Base-by-base conservation (phyloP, 345 rosid species). In the Brassica napus region DNA sequence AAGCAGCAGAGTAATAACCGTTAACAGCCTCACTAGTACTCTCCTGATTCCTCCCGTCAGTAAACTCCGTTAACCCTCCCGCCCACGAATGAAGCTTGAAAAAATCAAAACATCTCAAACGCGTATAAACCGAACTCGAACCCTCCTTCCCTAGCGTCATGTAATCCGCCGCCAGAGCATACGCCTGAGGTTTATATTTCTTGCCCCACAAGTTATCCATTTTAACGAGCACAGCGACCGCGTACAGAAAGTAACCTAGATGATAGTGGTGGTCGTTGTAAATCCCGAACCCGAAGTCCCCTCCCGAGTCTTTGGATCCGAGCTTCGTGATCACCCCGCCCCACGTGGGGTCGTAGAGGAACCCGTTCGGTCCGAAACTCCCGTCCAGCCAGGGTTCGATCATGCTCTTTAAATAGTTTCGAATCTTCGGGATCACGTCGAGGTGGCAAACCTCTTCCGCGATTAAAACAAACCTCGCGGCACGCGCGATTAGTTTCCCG, bases 41-140 rank as follows among this genome's bases (percentile, higher is more conserved):
- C 83, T 88, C 95, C 58, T 91, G 94, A 69, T 92, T 88, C 82
- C 98, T 71, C 31, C 98, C 97, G 65, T 94, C 97, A 0, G 88
- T 87, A 14, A 91, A 92, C 82, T 86, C 95, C 8, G 92, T 91
- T 74, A 94, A 78, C 44, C 98, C 97, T 34, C 95, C 92, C 10
- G 97, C 98, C 97, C 97, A 94, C 18, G 98, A 94, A 76, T 94
- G 98, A 71, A 94, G 77, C 72, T 91, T 94, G 55, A 87, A 94
- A 76, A 94, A 68, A 81, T 94, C 97, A 61, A 94, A 94, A 69
- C 94, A 89, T 68, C 97, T 85, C 85, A 92, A 47, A 26, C 97
- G 89, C 0, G 97, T 84, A 70, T 88, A 65, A 16, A 15, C 28
- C 1, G 14, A 91, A 44, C 57, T 81, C 1, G 89, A 90, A 0